Base-by-base conservation (phyloP, 768 basidiomycete genomes). In the Coprinopsis cinerea region DNA sequence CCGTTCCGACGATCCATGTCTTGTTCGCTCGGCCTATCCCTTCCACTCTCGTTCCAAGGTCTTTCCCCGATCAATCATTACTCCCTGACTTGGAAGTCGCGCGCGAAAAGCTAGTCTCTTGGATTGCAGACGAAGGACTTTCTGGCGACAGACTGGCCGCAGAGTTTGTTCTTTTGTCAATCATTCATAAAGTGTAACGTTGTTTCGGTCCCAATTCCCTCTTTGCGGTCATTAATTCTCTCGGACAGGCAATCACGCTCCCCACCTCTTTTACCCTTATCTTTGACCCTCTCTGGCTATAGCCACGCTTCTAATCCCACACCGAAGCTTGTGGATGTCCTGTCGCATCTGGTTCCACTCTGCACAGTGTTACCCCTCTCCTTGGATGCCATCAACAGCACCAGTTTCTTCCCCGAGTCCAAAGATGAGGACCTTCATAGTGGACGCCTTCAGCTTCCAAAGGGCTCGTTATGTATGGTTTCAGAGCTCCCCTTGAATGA, bases 81-180 rank as follows among this genome's bases (percentile, higher is more conserved):
- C 45, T 49, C 17, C 56, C 45, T 41, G 52, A 44, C 22, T 49
- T 60, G 13, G 36, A 57, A 13, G 55, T 59, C 4, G 50, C 79
- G 14, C 72, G 84, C 30, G 59, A 72, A 6, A 76, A 82, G 39
- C 68, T 92, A 15, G 71, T 91, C 32, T 53, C 67, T 0, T 92
- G 90, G 90, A 77, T 92, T 43, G 85, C 88, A 0, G 64, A 74
- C 20, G 80, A 86, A 58, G 79, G 74, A 10, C 70, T 92, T 3
- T 84, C 74, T 0, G 83, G 85, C 3, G 89, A 92, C 58, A 62
- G 57, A 25, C 69, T 78, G 18, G 82, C 82, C 1, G 87, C 88
- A 20, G 83, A 90, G 64, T 90, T 85, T 84, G 70, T 87, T 5
- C 68, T 92, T 3, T 68, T 91, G 23, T 68, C 75, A 36, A 59